Evolutionary conservation across 768 basidiomycete genomes (phyloP).

Genomic region (Kwoniella botswanensis): DNA sequence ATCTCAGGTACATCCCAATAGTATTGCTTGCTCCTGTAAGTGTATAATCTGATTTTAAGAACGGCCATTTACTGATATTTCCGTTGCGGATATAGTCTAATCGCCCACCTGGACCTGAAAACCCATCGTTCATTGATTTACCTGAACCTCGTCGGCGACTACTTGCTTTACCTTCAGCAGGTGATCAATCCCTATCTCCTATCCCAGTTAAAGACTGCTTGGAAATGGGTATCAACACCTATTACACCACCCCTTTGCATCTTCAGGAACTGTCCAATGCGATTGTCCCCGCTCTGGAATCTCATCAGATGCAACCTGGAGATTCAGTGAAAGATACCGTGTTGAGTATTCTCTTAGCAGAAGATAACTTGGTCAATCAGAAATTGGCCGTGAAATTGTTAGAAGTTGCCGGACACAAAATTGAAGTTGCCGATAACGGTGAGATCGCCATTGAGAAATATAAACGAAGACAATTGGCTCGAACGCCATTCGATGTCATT

Average conservation of each 20-base stretch:
- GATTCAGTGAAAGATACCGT: slow-evolving; percentile 81
- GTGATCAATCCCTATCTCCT: slow-evolving; percentile 54
- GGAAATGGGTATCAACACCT: slow-evolving; percentile 93
- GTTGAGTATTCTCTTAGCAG: slow-evolving; percentile 92
- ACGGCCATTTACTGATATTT: neutral
- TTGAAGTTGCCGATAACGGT: slow-evolving; percentile 97
- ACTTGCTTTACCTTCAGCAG: slow-evolving; percentile 49
- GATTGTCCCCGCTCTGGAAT: slow-evolving; percentile 90
- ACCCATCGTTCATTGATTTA: slow-evolving; percentile 57
- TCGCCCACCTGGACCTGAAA: slow-evolving; percentile 61
- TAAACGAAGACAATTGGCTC: slow-evolving; percentile 62
- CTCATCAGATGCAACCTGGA: slow-evolving; percentile 87
- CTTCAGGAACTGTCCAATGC: slow-evolving; percentile 89
- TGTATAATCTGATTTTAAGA: slow-evolving; percentile 7
- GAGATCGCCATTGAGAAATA: slow-evolving; percentile 86
- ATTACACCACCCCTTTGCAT: slow-evolving; percentile 87
- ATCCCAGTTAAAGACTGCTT: slow-evolving; percentile 89
- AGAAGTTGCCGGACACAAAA: slow-evolving; percentile 92
- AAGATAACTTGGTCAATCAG: slow-evolving; percentile 79
- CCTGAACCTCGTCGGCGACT: slow-evolving; percentile 49
- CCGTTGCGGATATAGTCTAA: slow-evolving; percentile 59
- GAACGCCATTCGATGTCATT: slow-evolving; percentile 85
- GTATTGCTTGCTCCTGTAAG: slow-evolving; percentile 78
- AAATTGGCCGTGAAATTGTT: slow-evolving; percentile 95
- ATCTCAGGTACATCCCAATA: slow-evolving; percentile 93